phyloP scores from a whole-genome alignment of 2,329 filamentous ascomycete species.

The Ophiostoma ips region DNA sequence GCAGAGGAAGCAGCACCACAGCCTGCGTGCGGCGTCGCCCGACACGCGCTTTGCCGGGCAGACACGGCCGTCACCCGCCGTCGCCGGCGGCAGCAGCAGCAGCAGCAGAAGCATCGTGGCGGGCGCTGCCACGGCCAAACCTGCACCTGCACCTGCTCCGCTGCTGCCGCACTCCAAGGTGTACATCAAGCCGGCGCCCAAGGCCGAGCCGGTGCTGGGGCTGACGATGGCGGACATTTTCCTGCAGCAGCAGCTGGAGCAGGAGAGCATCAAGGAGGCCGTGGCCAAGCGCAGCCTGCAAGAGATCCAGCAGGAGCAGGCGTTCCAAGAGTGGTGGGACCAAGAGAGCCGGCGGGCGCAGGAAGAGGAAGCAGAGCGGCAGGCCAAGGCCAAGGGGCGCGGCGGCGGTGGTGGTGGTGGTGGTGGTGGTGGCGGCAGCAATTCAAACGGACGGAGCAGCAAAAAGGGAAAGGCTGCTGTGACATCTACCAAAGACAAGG shows the following conservation, averaged over 20 bases:
- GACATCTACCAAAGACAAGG: no score
- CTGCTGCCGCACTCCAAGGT: slow-evolving; percentile 46
- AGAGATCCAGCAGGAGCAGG: slow-evolving; percentile 93
- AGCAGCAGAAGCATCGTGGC: slow-evolving; percentile 18
- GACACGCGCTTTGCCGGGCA: slow-evolving; percentile 52
- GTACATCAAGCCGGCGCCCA: slow-evolving; percentile 43
- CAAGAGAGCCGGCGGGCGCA: slow-evolving; percentile 63
- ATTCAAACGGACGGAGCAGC: background rate
- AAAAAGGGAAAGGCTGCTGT: background rate
- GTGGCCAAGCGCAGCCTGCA: slow-evolving; percentile 77
- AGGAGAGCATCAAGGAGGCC: slow-evolving; percentile 68
- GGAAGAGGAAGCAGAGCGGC: slow-evolving; percentile 39
- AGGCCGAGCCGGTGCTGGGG: slow-evolving; percentile 43
- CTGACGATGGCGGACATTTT: slow-evolving; percentile 81
- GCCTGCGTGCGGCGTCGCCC: slow-evolving; percentile 39
- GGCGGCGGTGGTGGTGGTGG: slow-evolving; percentile 5
- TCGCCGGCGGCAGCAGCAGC: slow-evolving; percentile 1
- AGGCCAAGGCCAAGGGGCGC: slow-evolving; percentile 17
- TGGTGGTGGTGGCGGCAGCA: background rate
- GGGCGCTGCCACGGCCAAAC: slow-evolving; percentile 9
- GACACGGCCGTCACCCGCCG: slow-evolving; percentile 20
- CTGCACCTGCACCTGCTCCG: no score
- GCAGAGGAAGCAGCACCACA: slow-evolving; percentile 24
- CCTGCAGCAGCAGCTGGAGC: slow-evolving; percentile 71
- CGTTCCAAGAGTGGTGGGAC: slow-evolving; percentile 95